Base-by-base conservation (phyloP, 228 moss, liverwort and hornwort genomes). In the Sphagnum fallax region DNA sequence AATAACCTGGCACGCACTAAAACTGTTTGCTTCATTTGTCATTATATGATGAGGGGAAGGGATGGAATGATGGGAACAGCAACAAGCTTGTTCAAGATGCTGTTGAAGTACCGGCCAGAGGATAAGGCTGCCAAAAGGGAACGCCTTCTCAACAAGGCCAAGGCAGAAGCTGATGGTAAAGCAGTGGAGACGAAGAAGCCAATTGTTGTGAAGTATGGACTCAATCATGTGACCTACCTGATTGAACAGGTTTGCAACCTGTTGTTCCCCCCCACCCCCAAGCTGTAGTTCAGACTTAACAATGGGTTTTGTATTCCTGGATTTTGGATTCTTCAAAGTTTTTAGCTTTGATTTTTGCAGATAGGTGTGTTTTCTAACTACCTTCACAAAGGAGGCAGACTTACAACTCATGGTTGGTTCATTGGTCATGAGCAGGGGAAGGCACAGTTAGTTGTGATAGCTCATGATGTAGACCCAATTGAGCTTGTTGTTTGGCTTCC, bases 401-500 rank as follows among this genome's bases (percentile, higher is more conserved):
- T 67, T 12, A 16, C 12, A 60, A 11, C 13, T 12, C 13, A 60
- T 12, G 15, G 12, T 60, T 15, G 13, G 12, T 12, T 11, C 13
- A 11, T 5, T 18, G 5, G 8, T 18, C 15, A 48, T 7, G 61
- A 16, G 51, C 76, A 78, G 80, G 80, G 90, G 4, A 91, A 91
- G 83, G 90, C 90, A n/a, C 90, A 91, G 74, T 77, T 91, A 13
- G 88, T 91, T 64, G 82, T 91, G 6, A 88, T 91, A 71, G 90
- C 90, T 4, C 90, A 91, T 60, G 90, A 91, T 49, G 90, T 91
- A 9, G 90, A 91, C 50, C 88, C 90, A 0, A 88, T 91, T 16
- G 90, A 91, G 69, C 61, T 91, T 62, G 85, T 91, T 12, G 88
- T 88, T 10, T 91, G 90, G 90, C 85, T 91, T 32, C 90, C 90